phyloP scores from a whole-genome alignment of 2,329 filamentous ascomycete species.

The Colletotrichum sidae region DNA sequence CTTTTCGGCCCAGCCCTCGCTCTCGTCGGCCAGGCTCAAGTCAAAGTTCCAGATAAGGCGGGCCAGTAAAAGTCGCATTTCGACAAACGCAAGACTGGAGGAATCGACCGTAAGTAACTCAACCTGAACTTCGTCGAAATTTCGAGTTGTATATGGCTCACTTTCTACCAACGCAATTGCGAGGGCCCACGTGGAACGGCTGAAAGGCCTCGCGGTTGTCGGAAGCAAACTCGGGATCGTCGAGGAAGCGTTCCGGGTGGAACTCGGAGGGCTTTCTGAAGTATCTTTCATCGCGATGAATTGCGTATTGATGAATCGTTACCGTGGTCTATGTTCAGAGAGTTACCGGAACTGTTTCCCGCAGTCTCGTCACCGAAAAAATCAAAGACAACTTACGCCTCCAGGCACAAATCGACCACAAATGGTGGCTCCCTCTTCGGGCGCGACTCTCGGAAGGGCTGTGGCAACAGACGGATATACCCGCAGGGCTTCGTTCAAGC shows the following conservation, averaged over 20 bases:
- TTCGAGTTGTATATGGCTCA: background rate
- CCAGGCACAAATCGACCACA: constrained; percentile 8
- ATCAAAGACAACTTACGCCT: background rate
- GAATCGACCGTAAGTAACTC: background rate
- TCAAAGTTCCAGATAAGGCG: constrained; percentile 63
- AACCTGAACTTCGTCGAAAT: background rate
- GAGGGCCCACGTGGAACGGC: constrained; percentile 50
- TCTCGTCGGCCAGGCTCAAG: constrained; percentile 51
- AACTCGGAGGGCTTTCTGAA: constrained; percentile 11
- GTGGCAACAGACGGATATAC: constrained; percentile 38
- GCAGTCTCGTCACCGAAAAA: too few species aligned
- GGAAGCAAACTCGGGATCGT: constrained; percentile 7
- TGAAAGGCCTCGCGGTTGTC: constrained; percentile 56
- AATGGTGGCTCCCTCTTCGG: background rate
- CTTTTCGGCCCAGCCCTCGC: constrained; percentile 49
- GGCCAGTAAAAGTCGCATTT: constrained; percentile 61
- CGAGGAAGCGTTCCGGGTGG: constrained; percentile 22
- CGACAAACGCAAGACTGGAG: constrained; percentile 58
- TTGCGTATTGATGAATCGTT: constrained; percentile 20
- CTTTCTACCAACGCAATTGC: constrained; percentile 13
- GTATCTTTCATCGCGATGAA: constrained; percentile 10
- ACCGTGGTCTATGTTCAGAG: constrained; percentile 4
- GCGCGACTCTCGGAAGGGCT: background rate
- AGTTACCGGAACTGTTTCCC: background rate
- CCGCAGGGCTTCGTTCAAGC: constrained; percentile 54